Conservation (phyloP, 2,329 filamentous ascomycete species). For the Trichoderma endophyticum region DNA sequence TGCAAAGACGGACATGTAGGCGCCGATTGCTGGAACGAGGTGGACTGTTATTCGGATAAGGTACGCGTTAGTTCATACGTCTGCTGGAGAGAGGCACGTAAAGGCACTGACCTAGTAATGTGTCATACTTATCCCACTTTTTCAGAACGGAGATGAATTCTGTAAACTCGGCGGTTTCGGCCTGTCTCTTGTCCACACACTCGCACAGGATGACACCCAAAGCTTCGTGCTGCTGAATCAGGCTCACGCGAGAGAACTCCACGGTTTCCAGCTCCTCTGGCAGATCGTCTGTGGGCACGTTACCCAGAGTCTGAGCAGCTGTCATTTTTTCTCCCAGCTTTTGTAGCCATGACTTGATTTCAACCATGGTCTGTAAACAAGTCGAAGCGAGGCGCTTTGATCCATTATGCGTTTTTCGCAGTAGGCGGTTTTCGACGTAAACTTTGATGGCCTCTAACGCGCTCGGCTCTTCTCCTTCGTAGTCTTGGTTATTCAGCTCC, state of each 20-base stretch:
- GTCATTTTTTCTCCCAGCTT: slow-evolving; percentile 72
- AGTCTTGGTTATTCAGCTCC: slow-evolving; percentile 55
- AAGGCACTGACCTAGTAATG: slow-evolving; percentile 45
- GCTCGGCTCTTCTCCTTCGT: slow-evolving; percentile 47
- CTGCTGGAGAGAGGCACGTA: neutral
- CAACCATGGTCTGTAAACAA: slow-evolving; percentile 72
- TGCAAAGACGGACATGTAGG: slow-evolving; percentile 74
- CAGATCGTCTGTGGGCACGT: slow-evolving; percentile 47
- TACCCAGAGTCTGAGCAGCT: slow-evolving; percentile 71
- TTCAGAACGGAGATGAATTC: slow-evolving; percentile 66
- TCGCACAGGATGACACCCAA: slow-evolving; percentile 77
- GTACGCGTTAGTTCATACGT: slow-evolving; percentile 1
- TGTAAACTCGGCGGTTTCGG: slow-evolving; percentile 68
- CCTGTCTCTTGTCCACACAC: slow-evolving; percentile 72
- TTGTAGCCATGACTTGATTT: slow-evolving; percentile 73
- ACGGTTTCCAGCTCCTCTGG: slow-evolving; percentile 72
- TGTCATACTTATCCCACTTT: slow-evolving; percentile 73
- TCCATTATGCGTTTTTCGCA: slow-evolving; percentile 34
- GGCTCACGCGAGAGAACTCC: slow-evolving; percentile 73
- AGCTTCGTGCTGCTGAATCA: slow-evolving; percentile 86
- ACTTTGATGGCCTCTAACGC: slow-evolving; percentile 34
- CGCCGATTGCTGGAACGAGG: slow-evolving; percentile 74
- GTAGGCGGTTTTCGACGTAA: slow-evolving; percentile 34
- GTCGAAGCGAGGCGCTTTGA: slow-evolving; percentile 66
- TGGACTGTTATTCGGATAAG: slow-evolving; percentile 54